These are phyloP conservation scores for Paecilomyces dactylethromorphus DNA, from an alignment of 2,329 filamentous ascomycete species.

Conservation along the genomic window DNA sequence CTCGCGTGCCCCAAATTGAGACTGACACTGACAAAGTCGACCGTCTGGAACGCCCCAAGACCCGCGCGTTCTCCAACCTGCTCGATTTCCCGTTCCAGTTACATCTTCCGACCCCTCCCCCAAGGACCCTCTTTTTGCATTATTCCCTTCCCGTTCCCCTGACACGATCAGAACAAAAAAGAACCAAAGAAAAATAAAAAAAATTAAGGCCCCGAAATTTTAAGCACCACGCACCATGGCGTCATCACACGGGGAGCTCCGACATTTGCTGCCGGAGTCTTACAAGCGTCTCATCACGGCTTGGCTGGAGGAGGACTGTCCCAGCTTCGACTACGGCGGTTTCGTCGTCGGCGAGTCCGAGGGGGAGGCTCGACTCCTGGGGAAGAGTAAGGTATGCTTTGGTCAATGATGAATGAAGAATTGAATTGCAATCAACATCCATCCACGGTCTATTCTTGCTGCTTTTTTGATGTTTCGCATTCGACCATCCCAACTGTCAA, in stretches of 20 bases:
- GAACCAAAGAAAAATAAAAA: not conserved
- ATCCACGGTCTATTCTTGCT: not conserved
- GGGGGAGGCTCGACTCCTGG: conserved; percentile 44
- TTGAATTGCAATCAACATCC: no score
- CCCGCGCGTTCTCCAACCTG: not conserved
- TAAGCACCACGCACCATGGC: conserved; percentile 41
- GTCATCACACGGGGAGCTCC: conserved; percentile 51
- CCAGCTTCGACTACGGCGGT: conserved; percentile 92
- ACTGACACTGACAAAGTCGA: not conserved
- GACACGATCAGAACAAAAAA: not conserved
- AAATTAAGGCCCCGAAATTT: not conserved
- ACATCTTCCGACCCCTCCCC: not conserved
- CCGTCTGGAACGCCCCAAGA: not conserved
- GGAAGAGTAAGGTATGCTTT: conserved; percentile 48
- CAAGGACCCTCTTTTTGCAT: not conserved
- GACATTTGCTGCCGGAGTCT: conserved; percentile 73
- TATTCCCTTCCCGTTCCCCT: not conserved
- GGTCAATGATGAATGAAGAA: no score
- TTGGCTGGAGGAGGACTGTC: conserved; percentile 95
- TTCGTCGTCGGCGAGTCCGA: conserved; percentile 73
- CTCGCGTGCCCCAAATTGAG: not conserved
- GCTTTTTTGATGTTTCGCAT: not conserved
- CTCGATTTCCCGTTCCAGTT: not conserved
- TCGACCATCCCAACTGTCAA: not conserved
- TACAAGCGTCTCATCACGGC: conserved; percentile 74